Conservation (phyloP, 495 filamentous ascomycete genomes). For the Glutinoglossum americanum region DNA sequence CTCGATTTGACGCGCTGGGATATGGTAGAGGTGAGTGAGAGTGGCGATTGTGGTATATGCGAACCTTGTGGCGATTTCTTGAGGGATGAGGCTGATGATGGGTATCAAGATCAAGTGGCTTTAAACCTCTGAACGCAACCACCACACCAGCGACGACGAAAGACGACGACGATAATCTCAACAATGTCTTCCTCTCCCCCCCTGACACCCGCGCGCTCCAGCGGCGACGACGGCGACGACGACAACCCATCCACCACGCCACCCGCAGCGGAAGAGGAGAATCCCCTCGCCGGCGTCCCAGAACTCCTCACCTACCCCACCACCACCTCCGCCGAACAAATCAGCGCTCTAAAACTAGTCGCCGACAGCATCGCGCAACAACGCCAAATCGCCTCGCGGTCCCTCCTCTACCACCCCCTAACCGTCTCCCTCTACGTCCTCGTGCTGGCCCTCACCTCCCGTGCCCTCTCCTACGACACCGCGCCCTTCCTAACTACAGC, state of each 20-base stretch:
- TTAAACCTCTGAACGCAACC: no score
- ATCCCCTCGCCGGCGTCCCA: constrained; percentile 2
- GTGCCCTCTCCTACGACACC: constrained; percentile 13
- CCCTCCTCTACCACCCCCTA: constrained; percentile 30
- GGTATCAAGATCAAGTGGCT: no score
- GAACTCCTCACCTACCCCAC: background rate
- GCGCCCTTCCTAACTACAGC: constrained; percentile 19
- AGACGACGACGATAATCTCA: no score
- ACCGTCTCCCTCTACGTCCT: constrained; percentile 18
- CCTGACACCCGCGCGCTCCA: no score
- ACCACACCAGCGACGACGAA: no score
- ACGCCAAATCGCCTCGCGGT: constrained; percentile 28
- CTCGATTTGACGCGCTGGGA: no score
- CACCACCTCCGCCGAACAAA: constrained; percentile 17
- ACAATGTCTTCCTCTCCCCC: no score
- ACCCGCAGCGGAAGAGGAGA: background rate
- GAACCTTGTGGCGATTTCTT: no score
- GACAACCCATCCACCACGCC: no score
- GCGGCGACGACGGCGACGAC: background rate
- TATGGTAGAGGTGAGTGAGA: no score
- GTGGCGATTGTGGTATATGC: no score
- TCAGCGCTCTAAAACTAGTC: constrained; percentile 27
- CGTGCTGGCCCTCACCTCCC: constrained; percentile 17
- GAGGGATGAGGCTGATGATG: no score
- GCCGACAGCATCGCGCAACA: constrained; percentile 42